Conservation (phyloP, 2,329 filamentous ascomycete species). For the Neurospora crassa region DNA sequence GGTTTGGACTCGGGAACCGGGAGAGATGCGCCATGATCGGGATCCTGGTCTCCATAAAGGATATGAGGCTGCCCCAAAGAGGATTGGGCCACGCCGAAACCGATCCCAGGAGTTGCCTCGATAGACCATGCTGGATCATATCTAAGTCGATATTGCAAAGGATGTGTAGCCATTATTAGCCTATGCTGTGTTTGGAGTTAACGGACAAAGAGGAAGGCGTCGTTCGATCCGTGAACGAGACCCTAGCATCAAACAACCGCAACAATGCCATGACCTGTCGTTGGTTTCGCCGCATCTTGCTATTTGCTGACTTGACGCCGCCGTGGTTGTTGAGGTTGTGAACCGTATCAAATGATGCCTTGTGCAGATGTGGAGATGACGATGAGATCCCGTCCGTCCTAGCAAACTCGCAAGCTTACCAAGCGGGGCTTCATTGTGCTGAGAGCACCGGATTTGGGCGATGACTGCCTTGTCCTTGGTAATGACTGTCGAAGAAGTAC, state of each 20-base stretch:
- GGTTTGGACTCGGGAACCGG: background rate
- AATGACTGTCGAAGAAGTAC: background rate
- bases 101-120: background rate
- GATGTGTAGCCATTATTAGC: background rate
- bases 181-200: background rate
- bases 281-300: background rate
- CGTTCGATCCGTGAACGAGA: background rate
- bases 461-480: background rate
- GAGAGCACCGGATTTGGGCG: background rate
- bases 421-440: background rate
- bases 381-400: background rate
- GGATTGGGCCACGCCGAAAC: background rate
- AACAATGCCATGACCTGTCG: background rate
- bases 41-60: background rate
- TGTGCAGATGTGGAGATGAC: background rate
- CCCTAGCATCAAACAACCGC: background rate
- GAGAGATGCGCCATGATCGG: background rate
- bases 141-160: background rate
- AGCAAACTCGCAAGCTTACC: background rate
- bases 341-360: background rate
- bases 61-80: background rate
- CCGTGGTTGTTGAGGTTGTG: background rate
- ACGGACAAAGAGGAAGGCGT: background rate
- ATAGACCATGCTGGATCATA: background rate
- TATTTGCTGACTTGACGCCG: background rate